These are phyloP conservation scores for Deuterostichococcus epilithicus DNA, from an alignment of 139 green algal species.

Conservation along the genomic window DNA sequence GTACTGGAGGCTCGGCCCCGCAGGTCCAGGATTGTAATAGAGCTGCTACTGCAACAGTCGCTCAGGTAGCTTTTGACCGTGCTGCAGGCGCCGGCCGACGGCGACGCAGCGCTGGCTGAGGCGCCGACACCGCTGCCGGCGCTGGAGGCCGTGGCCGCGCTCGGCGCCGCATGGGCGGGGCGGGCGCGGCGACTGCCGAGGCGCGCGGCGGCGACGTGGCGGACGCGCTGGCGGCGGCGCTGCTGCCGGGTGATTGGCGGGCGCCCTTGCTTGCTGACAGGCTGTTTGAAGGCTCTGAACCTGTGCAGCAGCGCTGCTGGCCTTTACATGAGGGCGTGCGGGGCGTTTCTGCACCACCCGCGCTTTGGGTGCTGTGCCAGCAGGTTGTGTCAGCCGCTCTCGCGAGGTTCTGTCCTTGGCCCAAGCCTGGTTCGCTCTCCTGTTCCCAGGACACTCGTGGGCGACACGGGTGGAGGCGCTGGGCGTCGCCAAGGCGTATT, in stretches of 20 bases:
- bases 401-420: not conserved
- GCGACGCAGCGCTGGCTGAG: not conserved
- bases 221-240: not conserved
- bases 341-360: not conserved
- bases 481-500: no score
- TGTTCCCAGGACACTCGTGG: no score
- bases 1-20: not conserved
- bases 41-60: not conserved
- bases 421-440: no score
- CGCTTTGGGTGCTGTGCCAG: not conserved
- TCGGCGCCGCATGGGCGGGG: conserved; percentile 18
- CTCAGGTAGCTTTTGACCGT: not conserved
- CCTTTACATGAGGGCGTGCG: not conserved
- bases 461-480: no score
- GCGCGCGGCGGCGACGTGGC: not conserved
- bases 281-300: not conserved
- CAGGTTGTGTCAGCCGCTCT: no score
- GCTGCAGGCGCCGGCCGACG: not conserved
- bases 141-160: conserved; percentile 4
- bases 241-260: conserved; percentile 8
- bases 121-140: conserved; percentile 6
- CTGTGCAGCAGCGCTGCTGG: not conserved
- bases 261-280: not conserved
- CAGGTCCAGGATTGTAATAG: not conserved
- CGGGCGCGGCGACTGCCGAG: not conserved